Evolutionary conservation across 1,284 basidiomycete species (phyloP), one percentile per base, ranked within the genome.

Genomic region (Papiliotrema terrestris): DNA sequence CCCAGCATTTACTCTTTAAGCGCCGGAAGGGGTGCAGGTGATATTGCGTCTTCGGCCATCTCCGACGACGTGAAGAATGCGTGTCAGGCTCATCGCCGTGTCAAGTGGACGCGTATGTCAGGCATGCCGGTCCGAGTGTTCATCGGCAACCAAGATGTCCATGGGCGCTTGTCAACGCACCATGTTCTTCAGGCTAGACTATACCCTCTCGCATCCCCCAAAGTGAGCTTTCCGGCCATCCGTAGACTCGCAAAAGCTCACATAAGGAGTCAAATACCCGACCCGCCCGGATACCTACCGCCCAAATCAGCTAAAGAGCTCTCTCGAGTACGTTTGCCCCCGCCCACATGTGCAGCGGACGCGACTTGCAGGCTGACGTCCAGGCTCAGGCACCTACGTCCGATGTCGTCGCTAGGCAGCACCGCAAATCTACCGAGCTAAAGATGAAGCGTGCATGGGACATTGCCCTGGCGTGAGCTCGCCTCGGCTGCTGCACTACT

Each of bases 391-490:
- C 57, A 20, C 39, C 48, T 22, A 46, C 57, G 46, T 26, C 57
- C 22, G 57, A 62, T 39, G 51, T 47, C 15, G 51, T 62, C 20
- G 52, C 57, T 11, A 43, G 47, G 17, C 60, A 63, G 36, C 51
- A 54, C 9, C 48, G 55, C 17, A 65, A 69, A 60, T 58, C 65
- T 11, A 75, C 65, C n/a, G 73, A 72, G 39, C 79, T 93, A 58
- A 91, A 91, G 72, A 82, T 86, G 61, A 85, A 84, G 66, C 84
- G 90, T 43, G 91, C 91, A 52, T 91, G 91, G 89, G 90, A 92
- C 61, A 79, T 91, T 51, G 91, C 91, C 38, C 82, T 87, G 51
- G 80, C 84, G 43, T 77, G 49, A 60, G 74, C 0, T n/a, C 37
- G 9, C 43, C 44, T 23, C 22, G 11, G 20, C 39, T 41, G 37